Evolutionary conservation across 192 early-diverging fungal species (phyloP).

Genomic region (Backusella morwellensis): DNA sequence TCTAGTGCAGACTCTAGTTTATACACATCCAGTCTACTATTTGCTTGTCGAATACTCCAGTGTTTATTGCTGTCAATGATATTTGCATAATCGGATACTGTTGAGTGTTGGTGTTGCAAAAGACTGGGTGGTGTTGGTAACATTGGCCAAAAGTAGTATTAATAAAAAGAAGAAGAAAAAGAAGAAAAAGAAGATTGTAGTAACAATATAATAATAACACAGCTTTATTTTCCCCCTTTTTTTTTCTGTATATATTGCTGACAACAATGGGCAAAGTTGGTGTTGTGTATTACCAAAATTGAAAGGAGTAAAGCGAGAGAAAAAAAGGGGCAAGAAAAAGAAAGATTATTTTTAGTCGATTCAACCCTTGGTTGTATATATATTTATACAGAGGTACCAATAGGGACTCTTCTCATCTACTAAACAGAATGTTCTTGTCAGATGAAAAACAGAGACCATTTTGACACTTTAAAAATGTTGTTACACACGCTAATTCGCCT

Average conservation of each 20-base stretch:
- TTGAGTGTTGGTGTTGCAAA: not conserved
- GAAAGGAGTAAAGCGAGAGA: not conserved
- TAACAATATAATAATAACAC: not conserved
- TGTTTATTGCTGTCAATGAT: not conserved
- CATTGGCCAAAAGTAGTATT: not conserved
- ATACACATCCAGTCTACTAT: conserved; percentile 19
- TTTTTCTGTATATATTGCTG: not conserved
- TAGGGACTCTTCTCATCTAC: too few species aligned
- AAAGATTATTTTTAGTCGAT: not conserved
- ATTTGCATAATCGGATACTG: not conserved
- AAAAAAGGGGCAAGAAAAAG: not conserved
- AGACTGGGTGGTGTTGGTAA: not conserved
- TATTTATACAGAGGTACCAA: too few species aligned
- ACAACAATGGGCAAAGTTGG: not conserved
- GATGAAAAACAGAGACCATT: not conserved
- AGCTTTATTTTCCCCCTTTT: not conserved
- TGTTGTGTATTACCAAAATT: not conserved
- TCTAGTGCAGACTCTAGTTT: conserved; percentile 17
- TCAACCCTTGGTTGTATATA: not conserved
- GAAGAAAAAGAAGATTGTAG: not conserved
- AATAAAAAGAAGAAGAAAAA: not conserved
- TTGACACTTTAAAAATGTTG: not conserved
- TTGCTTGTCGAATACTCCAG: conserved; percentile 35
- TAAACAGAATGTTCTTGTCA: not conserved
- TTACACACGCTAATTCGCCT: not conserved